phyloP scores from a whole-genome alignment of 1,284 basidiomycete genomes.

The Cerioporus squamosus region DNA sequence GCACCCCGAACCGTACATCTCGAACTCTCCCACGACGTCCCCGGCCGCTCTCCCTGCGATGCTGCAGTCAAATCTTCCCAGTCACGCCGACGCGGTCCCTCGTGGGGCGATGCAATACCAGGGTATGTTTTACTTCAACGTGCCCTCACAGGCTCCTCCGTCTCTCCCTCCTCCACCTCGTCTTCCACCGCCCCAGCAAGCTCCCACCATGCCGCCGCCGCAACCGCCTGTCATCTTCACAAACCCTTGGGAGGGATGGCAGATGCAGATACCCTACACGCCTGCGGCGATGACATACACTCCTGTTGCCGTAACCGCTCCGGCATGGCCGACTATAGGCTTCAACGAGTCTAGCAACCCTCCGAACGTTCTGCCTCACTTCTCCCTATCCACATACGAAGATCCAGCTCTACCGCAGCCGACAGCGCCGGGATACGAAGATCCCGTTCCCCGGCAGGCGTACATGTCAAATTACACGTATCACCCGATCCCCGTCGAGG shows the following conservation, averaged over 20 bases:
- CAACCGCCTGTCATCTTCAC: constrained; percentile 13
- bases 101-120: constrained; percentile 18
- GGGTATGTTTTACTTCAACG: constrained; percentile 20
- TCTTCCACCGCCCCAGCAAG: background rate
- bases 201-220: constrained; percentile 16
- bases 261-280: constrained; percentile 5
- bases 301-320: background rate
- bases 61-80: background rate
- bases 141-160: constrained; percentile 1
- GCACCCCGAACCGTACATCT: constrained; percentile 35
- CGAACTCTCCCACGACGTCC: constrained; percentile 23
- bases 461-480: constrained; percentile 1
- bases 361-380: background rate
- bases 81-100: constrained; percentile 12
- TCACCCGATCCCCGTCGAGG: background rate
- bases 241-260: constrained; percentile 19
- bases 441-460: background rate
- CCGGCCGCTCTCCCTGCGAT: constrained; percentile 1
- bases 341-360: background rate
- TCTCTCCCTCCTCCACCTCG: constrained; percentile 15
- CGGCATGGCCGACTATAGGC: constrained; percentile 2
- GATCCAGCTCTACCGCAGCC: background rate
- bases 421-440: background rate
- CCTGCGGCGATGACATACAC: constrained; percentile 8
- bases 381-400: background rate